Conservation (phyloP, 495 filamentous ascomycete genomes). For the Xylaria palmicola region DNA sequence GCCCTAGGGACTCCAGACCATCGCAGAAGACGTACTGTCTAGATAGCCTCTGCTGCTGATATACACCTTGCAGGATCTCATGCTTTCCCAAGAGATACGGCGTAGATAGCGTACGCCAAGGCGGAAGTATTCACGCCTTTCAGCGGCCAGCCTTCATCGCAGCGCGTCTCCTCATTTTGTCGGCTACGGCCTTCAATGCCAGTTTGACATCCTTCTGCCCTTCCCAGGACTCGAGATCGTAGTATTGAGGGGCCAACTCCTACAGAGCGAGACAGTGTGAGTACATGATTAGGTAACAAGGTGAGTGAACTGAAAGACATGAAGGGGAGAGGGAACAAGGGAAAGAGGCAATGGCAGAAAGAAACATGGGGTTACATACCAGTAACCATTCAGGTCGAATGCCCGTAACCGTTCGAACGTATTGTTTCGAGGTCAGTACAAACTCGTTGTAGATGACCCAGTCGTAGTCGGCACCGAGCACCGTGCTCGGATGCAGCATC, state of each 20-base stretch:
- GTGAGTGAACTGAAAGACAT: too few species aligned
- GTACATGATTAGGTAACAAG: not conserved
- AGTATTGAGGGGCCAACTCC: conserved; percentile 91
- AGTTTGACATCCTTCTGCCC: conserved; percentile 79
- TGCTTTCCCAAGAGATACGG: too few species aligned
- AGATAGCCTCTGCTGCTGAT: too few species aligned
- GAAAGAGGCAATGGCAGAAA: not conserved
- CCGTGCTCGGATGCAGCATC: conserved; percentile 87
- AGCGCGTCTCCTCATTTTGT: conserved; percentile 72
- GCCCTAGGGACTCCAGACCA: too few species aligned
- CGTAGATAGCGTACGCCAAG: too few species aligned
- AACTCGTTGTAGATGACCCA: conserved; percentile 99
- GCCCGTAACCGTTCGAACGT: conserved; percentile 66
- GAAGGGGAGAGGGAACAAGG: too few species aligned
- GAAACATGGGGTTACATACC: conserved; percentile 53
- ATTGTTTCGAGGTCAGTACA: conserved; percentile 95
- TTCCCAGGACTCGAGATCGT: conserved; percentile 78
- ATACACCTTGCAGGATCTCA: too few species aligned
- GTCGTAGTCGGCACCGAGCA: conserved; percentile 79
- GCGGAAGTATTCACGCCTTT: too few species aligned
- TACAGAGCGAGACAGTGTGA: conserved; percentile 22
- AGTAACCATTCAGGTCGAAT: conserved; percentile 82
- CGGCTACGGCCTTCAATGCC: conserved; percentile 67
- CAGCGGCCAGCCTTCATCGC: conserved; percentile 55
- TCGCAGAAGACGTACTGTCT: too few species aligned